Conservation (phyloP, 2,329 filamentous ascomycete species). For the Monilinia vaccinii-corymbosi region DNA sequence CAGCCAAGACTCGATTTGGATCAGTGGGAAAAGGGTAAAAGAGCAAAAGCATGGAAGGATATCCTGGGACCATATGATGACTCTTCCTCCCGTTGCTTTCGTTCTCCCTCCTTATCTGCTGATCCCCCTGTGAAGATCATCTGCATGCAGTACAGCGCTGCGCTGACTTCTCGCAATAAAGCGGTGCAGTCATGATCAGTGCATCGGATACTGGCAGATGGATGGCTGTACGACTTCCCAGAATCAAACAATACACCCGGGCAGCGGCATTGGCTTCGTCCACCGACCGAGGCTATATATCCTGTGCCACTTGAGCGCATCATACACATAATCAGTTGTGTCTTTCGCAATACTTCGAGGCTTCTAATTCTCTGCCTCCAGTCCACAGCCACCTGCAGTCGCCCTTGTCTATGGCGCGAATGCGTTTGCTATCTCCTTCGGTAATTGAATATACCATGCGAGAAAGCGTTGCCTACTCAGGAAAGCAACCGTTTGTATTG, state of each 20-base stretch:
- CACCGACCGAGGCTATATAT: neutral
- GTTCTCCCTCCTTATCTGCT: neutral
- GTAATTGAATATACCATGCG: neutral
- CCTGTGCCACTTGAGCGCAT: neutral
- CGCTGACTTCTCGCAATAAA: neutral
- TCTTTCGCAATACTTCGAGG: neutral
- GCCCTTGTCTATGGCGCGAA: neutral
- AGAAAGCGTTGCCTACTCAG: neutral
- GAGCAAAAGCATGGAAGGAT: no score
- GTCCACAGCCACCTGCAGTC: no score
- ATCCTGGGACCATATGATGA: neutral
- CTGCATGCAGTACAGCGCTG: neutral
- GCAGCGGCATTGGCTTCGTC: neutral
- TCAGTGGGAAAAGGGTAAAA: no score
- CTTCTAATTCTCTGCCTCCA: neutral
- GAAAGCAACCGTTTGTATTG: neutral
- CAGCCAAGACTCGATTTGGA: neutral
- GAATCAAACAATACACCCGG: neutral
- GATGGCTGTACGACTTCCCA: neutral
- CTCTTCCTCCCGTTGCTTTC: no score
- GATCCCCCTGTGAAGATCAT: neutral
- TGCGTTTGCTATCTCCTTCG: neutral
- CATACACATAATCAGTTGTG: neutral
- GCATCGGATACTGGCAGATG: neutral
- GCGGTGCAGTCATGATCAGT: neutral